phyloP scores from a whole-genome alignment of 148 eudicot species.

The Cornus suecica region DNA sequence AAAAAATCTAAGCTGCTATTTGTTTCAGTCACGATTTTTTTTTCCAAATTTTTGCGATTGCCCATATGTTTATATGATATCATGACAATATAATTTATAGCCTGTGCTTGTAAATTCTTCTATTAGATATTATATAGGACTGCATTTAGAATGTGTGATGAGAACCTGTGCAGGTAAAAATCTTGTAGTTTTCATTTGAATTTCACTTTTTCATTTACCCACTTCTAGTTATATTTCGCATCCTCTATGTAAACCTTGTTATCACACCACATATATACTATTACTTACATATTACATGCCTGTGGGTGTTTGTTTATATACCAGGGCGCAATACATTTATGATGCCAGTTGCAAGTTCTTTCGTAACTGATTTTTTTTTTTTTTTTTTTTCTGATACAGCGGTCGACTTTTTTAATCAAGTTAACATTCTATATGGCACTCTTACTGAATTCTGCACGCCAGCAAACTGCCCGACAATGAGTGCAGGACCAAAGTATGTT shows the following conservation, averaged over 20 bases:
- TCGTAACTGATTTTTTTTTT: not conserved
- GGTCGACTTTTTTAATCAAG: constrained; percentile 46
- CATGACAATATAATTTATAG: not conserved
- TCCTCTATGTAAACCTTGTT: not conserved
- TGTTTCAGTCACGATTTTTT: not conserved
- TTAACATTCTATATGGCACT: constrained; percentile 37
- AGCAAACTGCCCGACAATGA: constrained; percentile 34
- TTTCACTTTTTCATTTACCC: not conserved
- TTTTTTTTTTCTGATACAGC: constrained; percentile 20
- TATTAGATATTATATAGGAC: not conserved
- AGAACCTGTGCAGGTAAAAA: not conserved
- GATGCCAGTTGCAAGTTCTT: not conserved
- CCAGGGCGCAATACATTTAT: not conserved
- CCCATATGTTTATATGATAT: not conserved
- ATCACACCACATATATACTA: too few relatives aligned
- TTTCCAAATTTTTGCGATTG: not conserved
- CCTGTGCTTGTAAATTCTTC: not conserved
- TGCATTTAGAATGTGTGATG: not conserved
- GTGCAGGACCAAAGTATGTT: constrained; percentile 34
- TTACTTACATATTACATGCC: not conserved
- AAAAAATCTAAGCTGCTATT: not conserved
- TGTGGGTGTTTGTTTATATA: not conserved
- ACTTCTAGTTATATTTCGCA: not conserved
- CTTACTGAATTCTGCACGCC: constrained; percentile 42
- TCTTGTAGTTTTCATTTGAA: not conserved